Evolutionary conservation across 2,329 filamentous ascomycete species (phyloP).

Genomic region (Colletotrichum phormii): DNA sequence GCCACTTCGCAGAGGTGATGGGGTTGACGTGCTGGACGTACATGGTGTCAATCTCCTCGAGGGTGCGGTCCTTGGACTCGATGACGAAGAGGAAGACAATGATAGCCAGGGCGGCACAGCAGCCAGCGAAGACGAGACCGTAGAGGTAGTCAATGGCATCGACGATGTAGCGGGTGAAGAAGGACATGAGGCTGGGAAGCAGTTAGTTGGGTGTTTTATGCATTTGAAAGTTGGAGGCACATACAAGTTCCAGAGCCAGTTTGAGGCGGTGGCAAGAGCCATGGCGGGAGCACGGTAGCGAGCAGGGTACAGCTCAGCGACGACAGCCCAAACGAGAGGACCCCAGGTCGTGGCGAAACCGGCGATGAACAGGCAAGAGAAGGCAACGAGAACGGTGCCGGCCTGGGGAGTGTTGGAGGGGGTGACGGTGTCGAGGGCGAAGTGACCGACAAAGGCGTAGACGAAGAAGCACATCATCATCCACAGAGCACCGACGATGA

Average conservation of each 20-base stretch:
- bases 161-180: slow-evolving; percentile 76
- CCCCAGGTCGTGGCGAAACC: slow-evolving; percentile 78
- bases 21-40: slow-evolving; percentile 68
- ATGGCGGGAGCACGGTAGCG: slow-evolving; percentile 66
- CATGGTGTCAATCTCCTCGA: slow-evolving; percentile 85
- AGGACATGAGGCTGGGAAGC: slow-evolving; percentile 52
- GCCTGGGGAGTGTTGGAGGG: slow-evolving; percentile 58
- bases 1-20: slow-evolving; percentile 55
- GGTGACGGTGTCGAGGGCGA: slow-evolving; percentile 53
- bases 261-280: slow-evolving; percentile 67
- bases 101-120: slow-evolving; percentile 70
- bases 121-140: slow-evolving; percentile 78
- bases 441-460: slow-evolving; percentile 62
- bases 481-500: slow-evolving; percentile 73
- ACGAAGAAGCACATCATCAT: slow-evolving; percentile 64
- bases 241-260: slow-evolving; percentile 75
- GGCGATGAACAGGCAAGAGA: slow-evolving; percentile 76
- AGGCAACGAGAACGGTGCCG: slow-evolving; percentile 73
- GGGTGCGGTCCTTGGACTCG: slow-evolving; percentile 76
- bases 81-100: slow-evolving; percentile 83
- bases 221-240: slow-evolving; percentile 62
- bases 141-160: slow-evolving; percentile 76
- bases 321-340: slow-evolving; percentile 74
- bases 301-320: slow-evolving; percentile 73
- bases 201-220: slow-evolving; percentile 20